phyloP scores from a whole-genome alignment of 371 early-diverging fungal genomes.

The Rhizopus microsporus region DNA sequence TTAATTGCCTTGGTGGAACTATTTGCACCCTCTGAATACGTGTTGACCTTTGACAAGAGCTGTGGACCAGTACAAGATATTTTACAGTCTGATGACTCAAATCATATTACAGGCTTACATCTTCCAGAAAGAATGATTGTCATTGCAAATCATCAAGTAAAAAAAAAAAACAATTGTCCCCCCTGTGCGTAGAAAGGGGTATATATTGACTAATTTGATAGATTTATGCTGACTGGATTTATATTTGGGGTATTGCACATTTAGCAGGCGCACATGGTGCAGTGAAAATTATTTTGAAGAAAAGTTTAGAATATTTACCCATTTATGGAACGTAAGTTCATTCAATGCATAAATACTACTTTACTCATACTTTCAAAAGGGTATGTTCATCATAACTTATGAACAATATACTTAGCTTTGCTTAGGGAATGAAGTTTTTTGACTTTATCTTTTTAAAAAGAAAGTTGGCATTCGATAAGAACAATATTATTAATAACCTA shows the following conservation, averaged over 20 bases:
- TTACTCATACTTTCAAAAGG: neutral
- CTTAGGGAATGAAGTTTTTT: slow-evolving; percentile 84
- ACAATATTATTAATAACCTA: slow-evolving; percentile 46
- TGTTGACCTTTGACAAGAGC: slow-evolving; percentile 58
- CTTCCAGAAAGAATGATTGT: slow-evolving; percentile 54
- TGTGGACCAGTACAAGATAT: slow-evolving; percentile 30
- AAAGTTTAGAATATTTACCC: slow-evolving; percentile 74
- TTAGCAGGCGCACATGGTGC: slow-evolving; percentile 69
- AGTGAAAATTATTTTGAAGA: slow-evolving; percentile 84
- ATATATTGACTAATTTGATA: slow-evolving; percentile 8
- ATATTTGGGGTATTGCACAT: slow-evolving; percentile 77
- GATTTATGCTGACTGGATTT: slow-evolving; percentile 92
- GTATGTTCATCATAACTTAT: neutral
- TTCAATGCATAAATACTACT: neutral
- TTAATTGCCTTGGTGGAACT: slow-evolving; percentile 62
- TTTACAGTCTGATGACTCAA: slow-evolving; percentile 19
- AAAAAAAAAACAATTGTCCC: neutral
- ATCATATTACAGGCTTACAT: slow-evolving; percentile 25
- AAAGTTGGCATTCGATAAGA: slow-evolving; percentile 74
- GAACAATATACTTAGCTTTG: neutral
- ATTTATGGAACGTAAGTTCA: slow-evolving; percentile 75
- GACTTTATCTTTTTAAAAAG: slow-evolving; percentile 87
- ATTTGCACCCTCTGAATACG: slow-evolving; percentile 64
- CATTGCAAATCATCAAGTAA: slow-evolving; percentile 82
- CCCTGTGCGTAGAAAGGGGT: neutral